Evolutionary conservation across 805 yeast species (phyloP), one percentile per base, ranked within the genome.

Genomic region (Yamadazyma laniorum): DNA sequence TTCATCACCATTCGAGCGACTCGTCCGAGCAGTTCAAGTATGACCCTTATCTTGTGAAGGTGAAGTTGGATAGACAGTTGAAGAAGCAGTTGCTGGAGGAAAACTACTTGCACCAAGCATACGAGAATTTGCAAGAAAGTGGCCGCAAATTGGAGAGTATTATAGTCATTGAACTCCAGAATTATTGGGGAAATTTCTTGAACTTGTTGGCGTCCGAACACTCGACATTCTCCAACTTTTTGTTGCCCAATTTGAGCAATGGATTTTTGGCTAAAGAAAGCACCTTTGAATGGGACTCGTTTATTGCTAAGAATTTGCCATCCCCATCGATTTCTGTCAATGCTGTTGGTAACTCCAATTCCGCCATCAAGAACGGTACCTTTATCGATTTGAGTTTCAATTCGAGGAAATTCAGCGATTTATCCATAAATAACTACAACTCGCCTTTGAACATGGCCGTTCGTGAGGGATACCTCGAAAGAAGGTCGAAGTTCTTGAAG

Each of bases 401-500:
- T 5, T 44, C 65, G 2, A 52, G 74, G 33, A 62, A 58, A 35
- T 39, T 63, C 22, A 43, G 54, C 29, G 85, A 82, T 42, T 74
- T 89, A 35, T 55, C 58, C 7, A 90, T 88, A 55, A 80, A 80
- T 21, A 73, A 81, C 53, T 85, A 79, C 54, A 73, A 74, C 51
- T 85, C 88, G 38, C 79, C 88, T 9, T 67, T 87, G 46, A 77
- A 90, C 11, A 65, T 60, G 7, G 54, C 69, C 3, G 73, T 90
- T 26, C 77, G 87, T 37, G 77, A 88, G 9, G 96, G 97, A 2
- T 77, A 72, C 47, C 70, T 91, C 46, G 98, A 93, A 60, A 77
- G 96, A 59, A 75, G 95, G 52, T 86, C 97, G 5, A 91, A 91
- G 69, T 90, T 79, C 58, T 70, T 93, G 48, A 90, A 90, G 67